Evolutionary conservation across 495 filamentous ascomycete genomes (phyloP).

Genomic region (Tetracladium setigerum): DNA sequence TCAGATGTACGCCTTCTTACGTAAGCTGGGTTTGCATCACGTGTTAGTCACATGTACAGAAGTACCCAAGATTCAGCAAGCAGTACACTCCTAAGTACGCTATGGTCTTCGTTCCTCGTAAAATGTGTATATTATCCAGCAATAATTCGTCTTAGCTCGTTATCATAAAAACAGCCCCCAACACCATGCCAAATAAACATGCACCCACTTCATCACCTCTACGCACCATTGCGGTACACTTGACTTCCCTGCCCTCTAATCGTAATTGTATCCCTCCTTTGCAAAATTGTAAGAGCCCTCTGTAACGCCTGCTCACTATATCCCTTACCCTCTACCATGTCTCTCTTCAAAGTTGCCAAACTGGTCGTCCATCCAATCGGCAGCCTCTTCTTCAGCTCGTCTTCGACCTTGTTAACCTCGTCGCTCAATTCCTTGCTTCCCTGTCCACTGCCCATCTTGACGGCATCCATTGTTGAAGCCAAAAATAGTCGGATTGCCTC

Average conservation of each 20-base stretch:
- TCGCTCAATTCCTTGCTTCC: constrained; percentile 84
- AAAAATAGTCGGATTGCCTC: constrained; percentile 98
- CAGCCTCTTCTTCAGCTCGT: constrained; percentile 79
- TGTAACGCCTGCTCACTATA: constrained; percentile 82
- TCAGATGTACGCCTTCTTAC: no score
- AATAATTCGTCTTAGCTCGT: no score
- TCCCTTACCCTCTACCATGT: constrained; percentile 83
- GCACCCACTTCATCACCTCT: background rate
- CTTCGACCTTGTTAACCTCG: constrained; percentile 80
- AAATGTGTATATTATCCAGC: no score
- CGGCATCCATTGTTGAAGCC: constrained; percentile 95
- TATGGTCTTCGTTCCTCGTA: no score
- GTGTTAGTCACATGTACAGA: no score
- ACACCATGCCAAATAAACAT: no score
- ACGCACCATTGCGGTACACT: constrained; percentile 61
- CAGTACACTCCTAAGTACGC: no score
- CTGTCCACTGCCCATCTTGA: constrained; percentile 76
- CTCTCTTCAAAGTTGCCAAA: constrained; percentile 73
- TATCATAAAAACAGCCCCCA: no score
- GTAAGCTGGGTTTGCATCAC: no score
- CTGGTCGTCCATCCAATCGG: constrained; percentile 95
- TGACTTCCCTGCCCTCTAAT: constrained; percentile 83
- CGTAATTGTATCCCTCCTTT: constrained; percentile 83
- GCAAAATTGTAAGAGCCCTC: constrained; percentile 76
- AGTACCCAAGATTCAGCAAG: no score